Evolutionary conservation across 2,329 filamentous ascomycete genomes (phyloP).

Genomic region (Sarocladiaceae sp.): DNA sequence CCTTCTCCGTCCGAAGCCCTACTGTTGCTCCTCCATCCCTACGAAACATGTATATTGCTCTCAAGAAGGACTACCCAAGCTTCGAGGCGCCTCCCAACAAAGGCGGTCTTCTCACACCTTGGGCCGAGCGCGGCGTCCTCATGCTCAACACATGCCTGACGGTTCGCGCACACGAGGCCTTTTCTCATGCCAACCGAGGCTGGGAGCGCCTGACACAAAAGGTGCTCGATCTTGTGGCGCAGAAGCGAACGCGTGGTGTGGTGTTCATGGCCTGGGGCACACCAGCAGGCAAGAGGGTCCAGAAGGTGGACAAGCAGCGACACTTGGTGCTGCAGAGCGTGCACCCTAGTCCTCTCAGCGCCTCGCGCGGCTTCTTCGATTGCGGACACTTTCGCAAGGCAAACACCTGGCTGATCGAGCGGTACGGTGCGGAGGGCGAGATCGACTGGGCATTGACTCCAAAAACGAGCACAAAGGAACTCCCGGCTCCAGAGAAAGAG

Average conservation of each 20-base stretch:
- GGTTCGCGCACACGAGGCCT: constrained; percentile 81
- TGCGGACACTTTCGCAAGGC: constrained; percentile 75
- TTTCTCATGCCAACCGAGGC: constrained; percentile 76
- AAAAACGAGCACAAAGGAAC: constrained; percentile 26
- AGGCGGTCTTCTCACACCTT: constrained; percentile 79
- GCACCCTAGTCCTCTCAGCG: constrained; percentile 91
- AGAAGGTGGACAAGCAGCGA: constrained; percentile 62
- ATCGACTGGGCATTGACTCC: constrained; percentile 74
- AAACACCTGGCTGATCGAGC: constrained; percentile 74
- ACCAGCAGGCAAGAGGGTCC: constrained; percentile 73
- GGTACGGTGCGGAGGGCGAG: constrained; percentile 72
- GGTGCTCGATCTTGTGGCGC: constrained; percentile 80
- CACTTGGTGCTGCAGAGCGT: constrained; percentile 82
- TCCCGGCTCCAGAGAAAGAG: constrained; percentile 12
- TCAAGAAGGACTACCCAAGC: constrained; percentile 80
- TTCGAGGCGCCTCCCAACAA: constrained; percentile 72
- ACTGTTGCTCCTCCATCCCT: constrained; percentile 85
- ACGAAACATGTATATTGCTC: constrained; percentile 84
- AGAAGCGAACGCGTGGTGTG: constrained; percentile 70
- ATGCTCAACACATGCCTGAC: constrained; percentile 94
- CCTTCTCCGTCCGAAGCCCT: constrained; percentile 88
- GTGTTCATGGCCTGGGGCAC: constrained; percentile 94
- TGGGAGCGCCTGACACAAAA: constrained; percentile 94
- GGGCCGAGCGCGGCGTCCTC: constrained; percentile 89
- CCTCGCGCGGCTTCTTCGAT: constrained; percentile 72